phyloP scores from a whole-genome alignment of 139 green algal species.

The Auxenochlorella pyrenoidosa region DNA sequence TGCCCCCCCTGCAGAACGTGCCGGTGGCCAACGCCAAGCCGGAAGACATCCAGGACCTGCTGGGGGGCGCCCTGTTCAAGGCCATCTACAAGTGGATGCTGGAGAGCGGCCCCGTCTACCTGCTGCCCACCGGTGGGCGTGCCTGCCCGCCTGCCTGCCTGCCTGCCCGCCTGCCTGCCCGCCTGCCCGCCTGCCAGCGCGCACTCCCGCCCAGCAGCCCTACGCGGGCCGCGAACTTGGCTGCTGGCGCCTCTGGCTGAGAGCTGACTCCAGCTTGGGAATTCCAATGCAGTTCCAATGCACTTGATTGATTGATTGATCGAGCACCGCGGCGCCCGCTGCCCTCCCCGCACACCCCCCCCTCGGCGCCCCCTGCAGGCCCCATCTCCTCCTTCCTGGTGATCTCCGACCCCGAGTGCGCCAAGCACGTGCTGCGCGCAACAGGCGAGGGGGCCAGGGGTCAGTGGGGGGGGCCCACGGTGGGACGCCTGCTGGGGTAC shows the following conservation, averaged over 20 bases:
- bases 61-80: constrained; percentile 97
- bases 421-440: constrained; percentile 95
- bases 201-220: too few species aligned
- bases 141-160: neutral
- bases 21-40: constrained; percentile 95
- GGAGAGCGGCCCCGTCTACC: constrained; percentile 94
- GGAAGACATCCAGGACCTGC: constrained; percentile 96
- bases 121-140: constrained; percentile 80
- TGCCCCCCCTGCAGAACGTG: constrained; percentile 80
- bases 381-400: constrained; percentile 91
- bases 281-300: too few species aligned
- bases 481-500: too few species aligned
- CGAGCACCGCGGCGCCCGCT: too few species aligned
- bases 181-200: too few species aligned
- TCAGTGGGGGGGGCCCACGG: too few species aligned
- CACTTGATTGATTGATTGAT: too few species aligned
- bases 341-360: too few species aligned
- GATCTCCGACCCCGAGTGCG: constrained; percentile 88
- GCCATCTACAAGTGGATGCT: constrained; percentile 89
- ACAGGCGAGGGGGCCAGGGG: constrained; percentile 43
- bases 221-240: too few species aligned
- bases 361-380: constrained; percentile 61
- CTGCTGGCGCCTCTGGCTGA: too few species aligned
- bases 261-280: too few species aligned
- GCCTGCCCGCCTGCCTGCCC: neutral